Evolutionary conservation across 805 yeast species (phyloP).

Genomic region (Saccharomycopsis amapae): DNA sequence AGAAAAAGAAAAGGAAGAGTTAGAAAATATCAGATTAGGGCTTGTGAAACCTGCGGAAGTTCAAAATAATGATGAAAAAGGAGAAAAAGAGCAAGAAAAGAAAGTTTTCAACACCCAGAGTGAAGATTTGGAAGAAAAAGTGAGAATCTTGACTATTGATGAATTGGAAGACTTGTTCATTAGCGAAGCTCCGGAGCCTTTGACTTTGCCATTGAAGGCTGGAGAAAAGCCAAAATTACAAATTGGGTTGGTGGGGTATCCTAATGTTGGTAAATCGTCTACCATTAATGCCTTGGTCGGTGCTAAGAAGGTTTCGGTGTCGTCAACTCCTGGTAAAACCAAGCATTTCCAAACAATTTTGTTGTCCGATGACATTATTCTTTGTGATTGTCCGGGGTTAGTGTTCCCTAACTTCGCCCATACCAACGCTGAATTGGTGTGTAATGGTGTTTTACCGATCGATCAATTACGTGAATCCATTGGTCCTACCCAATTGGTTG

Average conservation of each 20-base stretch:
- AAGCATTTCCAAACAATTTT: conserved; percentile 96
- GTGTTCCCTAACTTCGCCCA: conserved; percentile 97
- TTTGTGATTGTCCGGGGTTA: conserved; percentile 98
- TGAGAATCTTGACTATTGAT: conserved; percentile 69
- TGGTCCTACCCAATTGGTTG: conserved; percentile 80
- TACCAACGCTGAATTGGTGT: conserved; percentile 92
- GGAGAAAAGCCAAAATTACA: conserved; percentile 63
- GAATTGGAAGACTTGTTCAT: conserved; percentile 79
- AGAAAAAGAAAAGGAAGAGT: conserved; percentile 51
- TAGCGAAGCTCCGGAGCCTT: conserved; percentile 66
- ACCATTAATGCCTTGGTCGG: conserved; percentile 96
- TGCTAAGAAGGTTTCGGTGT: conserved; percentile 94
- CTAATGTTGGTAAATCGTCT: conserved; percentile 95
- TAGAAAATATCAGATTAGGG: conserved; percentile 25
- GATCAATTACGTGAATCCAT: conserved; percentile 92
- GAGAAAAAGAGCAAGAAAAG: conserved; percentile 18
- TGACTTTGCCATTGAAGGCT: conserved; percentile 43
- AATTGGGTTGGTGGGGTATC: conserved; percentile 96
- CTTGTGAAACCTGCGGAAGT: conserved; percentile 22
- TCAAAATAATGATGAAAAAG: conserved; percentile 23
- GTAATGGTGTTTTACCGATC: conserved; percentile 97
- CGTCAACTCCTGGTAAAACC: conserved; percentile 98
- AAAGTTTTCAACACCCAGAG: conserved; percentile 28
- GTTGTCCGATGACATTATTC: conserved; percentile 70
- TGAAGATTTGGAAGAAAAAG: conserved; percentile 35